Evolutionary conservation across 345 rosid species (phyloP), one percentile per base, ranked within the genome.

Genomic region (Salix exigua): DNA sequence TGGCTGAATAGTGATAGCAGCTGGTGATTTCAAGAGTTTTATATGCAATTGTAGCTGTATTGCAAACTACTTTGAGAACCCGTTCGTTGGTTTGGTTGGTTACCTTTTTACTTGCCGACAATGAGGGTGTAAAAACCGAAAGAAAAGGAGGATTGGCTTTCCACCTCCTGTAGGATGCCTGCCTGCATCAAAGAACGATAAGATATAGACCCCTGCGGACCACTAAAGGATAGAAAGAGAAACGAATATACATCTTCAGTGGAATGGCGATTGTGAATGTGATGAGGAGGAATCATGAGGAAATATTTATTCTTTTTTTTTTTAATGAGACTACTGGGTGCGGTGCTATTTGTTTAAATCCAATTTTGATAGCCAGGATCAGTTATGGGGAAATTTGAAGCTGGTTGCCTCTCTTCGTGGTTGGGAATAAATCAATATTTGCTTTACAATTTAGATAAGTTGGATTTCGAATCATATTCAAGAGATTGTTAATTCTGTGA

Each of bases 21-120:
- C 21, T 72, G 76, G 76, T 71, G 68, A 77, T 80, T 71, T 82
- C 42, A 72, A 53, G 81, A 76, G 75, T 83, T 77, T 37, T 83
- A 82, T 68, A 70, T 77, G 85, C 81, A 79, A 70, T 19, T 73
- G 61, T 72, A 69, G 79, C 62, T 60, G 68, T 69, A 26, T 66
- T 48, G 69, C 73, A 78, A 72, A 50, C 73, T 61, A 75, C 70
- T 72, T 13, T 3, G 14, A 23, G 14, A 12, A 16, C 35, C 33
- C 30, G 19, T 68, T 30, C 46, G 6, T 7, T 58, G 61, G 60
- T 58, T 76, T 69, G 46, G 46, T 11, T 42, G 46, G 46, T 42
- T 9, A 33, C 35, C 53, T 50, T 23, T 25, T 23, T 13, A 35
- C 8, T 42, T 8, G 7, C 30, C 31, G 17, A 42, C 16, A 28